Conservation (phyloP, 2,329 filamentous ascomycete species). For the Penicillium sp. region DNA sequence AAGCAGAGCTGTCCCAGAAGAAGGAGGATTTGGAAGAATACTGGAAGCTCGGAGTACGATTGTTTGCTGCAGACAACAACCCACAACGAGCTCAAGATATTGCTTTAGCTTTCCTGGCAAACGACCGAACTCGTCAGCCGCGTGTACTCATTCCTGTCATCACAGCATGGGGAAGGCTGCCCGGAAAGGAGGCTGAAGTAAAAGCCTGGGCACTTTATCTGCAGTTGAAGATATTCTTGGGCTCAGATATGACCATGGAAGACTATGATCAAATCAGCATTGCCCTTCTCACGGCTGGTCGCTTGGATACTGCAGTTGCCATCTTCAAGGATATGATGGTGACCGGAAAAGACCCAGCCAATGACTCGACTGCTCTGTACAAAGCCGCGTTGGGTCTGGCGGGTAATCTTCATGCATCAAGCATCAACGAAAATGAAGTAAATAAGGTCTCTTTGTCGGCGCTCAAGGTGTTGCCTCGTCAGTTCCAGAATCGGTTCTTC, state of each 20-base stretch:
- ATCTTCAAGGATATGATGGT: slow-evolving; percentile 91
- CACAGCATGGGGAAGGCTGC: slow-evolving; percentile 58
- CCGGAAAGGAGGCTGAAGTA: slow-evolving; percentile 50
- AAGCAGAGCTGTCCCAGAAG: slow-evolving; percentile 51
- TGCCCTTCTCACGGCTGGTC: slow-evolving; percentile 65
- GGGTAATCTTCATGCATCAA: slow-evolving; percentile 42
- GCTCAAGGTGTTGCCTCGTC: slow-evolving; percentile 52
- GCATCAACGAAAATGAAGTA: slow-evolving; percentile 43
- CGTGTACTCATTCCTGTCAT: slow-evolving; percentile 63
- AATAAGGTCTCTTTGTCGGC: slow-evolving; percentile 50
- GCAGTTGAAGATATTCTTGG: slow-evolving; percentile 61
- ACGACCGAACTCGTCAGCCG: slow-evolving; percentile 44
- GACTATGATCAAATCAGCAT: slow-evolving; percentile 76
- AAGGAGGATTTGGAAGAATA: slow-evolving; percentile 41
- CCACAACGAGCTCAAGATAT: slow-evolving; percentile 50
- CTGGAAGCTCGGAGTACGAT: slow-evolving; percentile 50
- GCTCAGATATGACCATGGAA: slow-evolving; percentile 61
- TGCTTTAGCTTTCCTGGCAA: slow-evolving; percentile 44
- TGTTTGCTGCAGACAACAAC: slow-evolving; percentile 50
- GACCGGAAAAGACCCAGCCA: slow-evolving; percentile 48
- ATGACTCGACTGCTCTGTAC: slow-evolving; percentile 48
- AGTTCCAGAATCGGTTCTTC: slow-evolving; percentile 71
- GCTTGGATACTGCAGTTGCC: slow-evolving; percentile 65
- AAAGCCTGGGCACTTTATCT: slow-evolving; percentile 68
- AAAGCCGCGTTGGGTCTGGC: slow-evolving; percentile 40